Evolutionary conservation across 768 basidiomycete species (phyloP), one percentile per base, ranked within the genome.

Genomic region (Rhodotorula kratochvilovae): DNA sequence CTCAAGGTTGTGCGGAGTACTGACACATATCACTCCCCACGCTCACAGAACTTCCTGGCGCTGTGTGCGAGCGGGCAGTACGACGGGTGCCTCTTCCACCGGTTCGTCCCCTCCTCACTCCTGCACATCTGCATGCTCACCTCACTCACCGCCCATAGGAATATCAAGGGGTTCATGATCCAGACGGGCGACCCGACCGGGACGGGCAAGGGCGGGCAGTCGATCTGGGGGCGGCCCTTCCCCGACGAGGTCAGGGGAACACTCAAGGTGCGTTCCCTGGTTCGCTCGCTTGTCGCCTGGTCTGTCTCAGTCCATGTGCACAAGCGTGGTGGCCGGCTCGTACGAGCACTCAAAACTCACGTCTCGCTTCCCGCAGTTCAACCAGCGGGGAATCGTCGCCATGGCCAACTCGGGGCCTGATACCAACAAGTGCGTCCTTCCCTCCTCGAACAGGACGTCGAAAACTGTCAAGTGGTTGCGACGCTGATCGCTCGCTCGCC

Each of bases 391-490:
- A 27, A 85, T 97, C 74, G 88, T 98, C 25, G 96, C 96, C 39
- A 98, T 98, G 94, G 96, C 96, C 66, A 99, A 98, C 81, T 89
- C 91, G 15, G 96, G 96, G 2, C 88, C 88, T 17, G 91, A 96
- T 79, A 87, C 90, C 45, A 99, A 97, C 83, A 97, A 95, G 81
- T 82, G 43, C 15, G 75, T 31, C 4, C 25, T 4, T 21, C 23
- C 35, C 15, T 21, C 42, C 17, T 15, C 16, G 48, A 50, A 25
- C 25, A 8, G 2, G 11, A 1, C 19, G 8, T 61, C 27, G n/a
- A n/a, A n/a, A n/a, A n/a, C n/a, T n/a, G n/a, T n/a, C n/a, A n/a
- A n/a, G n/a, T n/a, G n/a, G n/a, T n/a, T n/a, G n/a, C n/a, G 27
- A n/a, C 39, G 6, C 66, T 64, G 48, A 59, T n/a, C 33, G 8